A percentile compares a stretch with the other conserved stretches of the same genome.
Evolutionary conservation across 257 asterid genomes (phyloP).

Genomic region (Solanum corneliomulleri): DNA sequence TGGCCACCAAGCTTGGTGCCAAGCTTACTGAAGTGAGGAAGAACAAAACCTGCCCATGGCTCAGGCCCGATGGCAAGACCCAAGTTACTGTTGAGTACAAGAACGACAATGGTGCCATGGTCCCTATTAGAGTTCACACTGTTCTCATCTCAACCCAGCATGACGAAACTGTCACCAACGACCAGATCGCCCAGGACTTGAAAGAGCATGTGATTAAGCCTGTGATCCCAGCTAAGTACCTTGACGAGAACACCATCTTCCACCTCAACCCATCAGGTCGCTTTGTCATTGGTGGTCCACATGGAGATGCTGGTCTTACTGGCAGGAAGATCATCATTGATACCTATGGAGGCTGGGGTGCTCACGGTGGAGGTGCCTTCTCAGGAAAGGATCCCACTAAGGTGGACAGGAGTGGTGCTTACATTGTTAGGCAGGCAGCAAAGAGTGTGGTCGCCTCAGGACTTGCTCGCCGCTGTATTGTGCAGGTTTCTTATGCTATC

Average conservation of each 20-base stretch:
- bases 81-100: constrained; percentile 84
- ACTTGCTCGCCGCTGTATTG: constrained; percentile 75
- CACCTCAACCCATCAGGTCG: constrained; percentile 89
- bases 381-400: constrained; percentile 88
- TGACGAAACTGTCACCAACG: constrained; percentile 79
- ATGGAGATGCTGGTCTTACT: constrained; percentile 87
- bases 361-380: constrained; percentile 92
- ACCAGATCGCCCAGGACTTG: constrained; percentile 59
- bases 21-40: constrained; percentile 84
- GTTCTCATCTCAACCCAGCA: constrained; percentile 89
- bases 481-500: constrained; percentile 84
- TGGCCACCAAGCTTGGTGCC: constrained; percentile 90
- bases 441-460: constrained; percentile 86
- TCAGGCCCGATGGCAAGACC: constrained; percentile 88
- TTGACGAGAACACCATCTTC: constrained; percentile 76
- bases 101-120: constrained; percentile 75
- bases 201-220: constrained; percentile 82
- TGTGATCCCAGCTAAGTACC: constrained; percentile 67
- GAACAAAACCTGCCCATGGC: constrained; percentile 81
- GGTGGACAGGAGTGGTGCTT: constrained; percentile 93
- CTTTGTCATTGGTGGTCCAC: constrained; percentile 87
- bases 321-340: constrained; percentile 83
- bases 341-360: constrained; percentile 94
- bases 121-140: constrained; percentile 81
- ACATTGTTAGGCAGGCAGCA: constrained; percentile 88